phyloP scores from a whole-genome alignment of 2,329 filamentous ascomycete species.

The Sporothrix mexicana region DNA sequence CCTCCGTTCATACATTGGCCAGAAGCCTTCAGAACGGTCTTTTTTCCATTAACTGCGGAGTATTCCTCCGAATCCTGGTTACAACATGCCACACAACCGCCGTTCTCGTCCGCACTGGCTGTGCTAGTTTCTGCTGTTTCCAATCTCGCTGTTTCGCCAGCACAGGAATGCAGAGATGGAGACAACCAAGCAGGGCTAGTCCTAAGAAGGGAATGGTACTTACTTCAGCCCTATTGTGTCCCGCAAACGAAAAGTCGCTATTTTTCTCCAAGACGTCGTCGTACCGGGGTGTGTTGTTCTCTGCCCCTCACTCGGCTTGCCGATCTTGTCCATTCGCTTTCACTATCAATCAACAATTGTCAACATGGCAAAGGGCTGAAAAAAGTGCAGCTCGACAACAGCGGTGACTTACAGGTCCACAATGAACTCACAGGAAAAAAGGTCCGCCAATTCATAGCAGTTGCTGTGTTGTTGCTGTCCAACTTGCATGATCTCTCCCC shows the following conservation, averaged over 20 bases:
- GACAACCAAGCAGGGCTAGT: slow-evolving; percentile 3
- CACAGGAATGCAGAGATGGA: slow-evolving; percentile 14
- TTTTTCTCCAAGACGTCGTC: neutral
- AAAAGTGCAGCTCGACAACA: neutral
- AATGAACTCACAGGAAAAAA: slow-evolving; percentile 1
- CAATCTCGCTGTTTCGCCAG: neutral
- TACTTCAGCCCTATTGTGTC: slow-evolving; percentile 27
- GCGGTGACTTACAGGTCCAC: slow-evolving; percentile 10
- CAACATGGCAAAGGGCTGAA: neutral
- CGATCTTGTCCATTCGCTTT: neutral
- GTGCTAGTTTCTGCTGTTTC: neutral
- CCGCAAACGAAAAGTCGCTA: slow-evolving; percentile 29
- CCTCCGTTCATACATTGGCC: slow-evolving; percentile 28
- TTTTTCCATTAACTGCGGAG: neutral
- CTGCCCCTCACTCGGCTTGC: neutral
- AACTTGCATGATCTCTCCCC: slow-evolving; percentile 12
- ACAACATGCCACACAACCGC: neutral
- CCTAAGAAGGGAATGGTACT: slow-evolving; percentile 21
- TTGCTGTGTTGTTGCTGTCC: slow-evolving; percentile 29
- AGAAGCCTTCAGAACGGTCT: neutral
- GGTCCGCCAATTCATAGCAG: neutral
- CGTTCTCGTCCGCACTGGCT: neutral
- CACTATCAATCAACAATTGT: neutral
- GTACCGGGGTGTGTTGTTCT: neutral
- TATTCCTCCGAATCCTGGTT: slow-evolving; percentile 8